A percentile compares a stretch with the other conserved stretches of the same genome.
phyloP scores from a whole-genome alignment of 768 basidiomycete species.

The Coprinellus micaceus region DNA sequence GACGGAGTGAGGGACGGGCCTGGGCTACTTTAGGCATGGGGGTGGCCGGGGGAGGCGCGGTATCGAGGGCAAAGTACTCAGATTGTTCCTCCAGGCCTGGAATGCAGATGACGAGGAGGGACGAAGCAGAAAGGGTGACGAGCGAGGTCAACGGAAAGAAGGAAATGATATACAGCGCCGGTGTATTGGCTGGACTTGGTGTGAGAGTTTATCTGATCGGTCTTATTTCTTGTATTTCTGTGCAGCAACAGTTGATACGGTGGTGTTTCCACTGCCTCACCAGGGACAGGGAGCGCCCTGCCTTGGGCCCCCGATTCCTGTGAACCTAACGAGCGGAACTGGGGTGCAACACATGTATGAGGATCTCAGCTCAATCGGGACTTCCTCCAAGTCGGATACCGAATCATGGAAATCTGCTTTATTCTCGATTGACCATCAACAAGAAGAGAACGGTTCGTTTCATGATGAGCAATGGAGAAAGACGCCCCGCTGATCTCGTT shows the following conservation, averaged over 20 bases:
- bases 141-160: background rate
- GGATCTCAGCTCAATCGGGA: too few relatives aligned
- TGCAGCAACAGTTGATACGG: background rate
- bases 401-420: too few relatives aligned
- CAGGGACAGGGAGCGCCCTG: background rate
- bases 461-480: background rate
- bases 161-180: too few relatives aligned
- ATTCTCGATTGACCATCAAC: too few relatives aligned
- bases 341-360: too few relatives aligned
- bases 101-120: background rate
- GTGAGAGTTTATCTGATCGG: background rate
- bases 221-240: background rate
- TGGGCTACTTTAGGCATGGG: slow-evolving; percentile 65
- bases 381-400: too few relatives aligned
- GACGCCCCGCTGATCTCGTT: background rate
- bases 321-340: too few relatives aligned
- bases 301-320: too few relatives aligned
- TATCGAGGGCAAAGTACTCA: too few relatives aligned
- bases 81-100: too few relatives aligned
- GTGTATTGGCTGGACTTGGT: background rate
- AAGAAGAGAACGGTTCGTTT: background rate
- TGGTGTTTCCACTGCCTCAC: background rate
- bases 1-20: slow-evolving; percentile 63
- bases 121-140: background rate
- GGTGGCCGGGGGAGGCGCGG: background rate